Evolutionary conservation across 176 grass and related monocot species (phyloP), one percentile per base, ranked within the genome.

Genomic region (Alopecurus myosuroides): DNA sequence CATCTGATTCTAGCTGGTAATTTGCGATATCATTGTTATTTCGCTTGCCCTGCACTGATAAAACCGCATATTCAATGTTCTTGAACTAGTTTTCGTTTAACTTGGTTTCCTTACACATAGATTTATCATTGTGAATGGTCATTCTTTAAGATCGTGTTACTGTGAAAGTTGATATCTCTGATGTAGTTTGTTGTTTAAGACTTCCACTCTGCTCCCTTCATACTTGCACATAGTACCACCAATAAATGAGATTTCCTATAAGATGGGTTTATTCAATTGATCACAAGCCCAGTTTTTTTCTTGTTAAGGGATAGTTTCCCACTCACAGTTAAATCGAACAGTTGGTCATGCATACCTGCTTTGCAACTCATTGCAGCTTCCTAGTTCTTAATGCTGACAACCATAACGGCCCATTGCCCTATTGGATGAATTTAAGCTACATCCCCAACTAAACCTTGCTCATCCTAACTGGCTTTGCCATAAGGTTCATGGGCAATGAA

Each of bases 1-100:
- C 78, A 36, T 86, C 60, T 80, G 95, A 94, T 86, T 87, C 81
- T 84, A 92, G 79, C 82, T 88, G 85, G 93, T 95, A 92, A 44
- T 56, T 11, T 7, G 11, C 20, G 26, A 30, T 51, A 83, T 70
- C 25, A 58, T 30, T 70, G 34, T 45, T 69, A 12, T 22, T 77
- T 77, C 30, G 39, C n/a, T 58, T 58, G n/a, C 62, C 17, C 17
- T 81, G 29, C 17, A 76, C 46, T 76, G 64, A 36, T 67, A 67
- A 67, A 50, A 49, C 26, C 17, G 11, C 14, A 74, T 74, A 31
- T 74, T 74, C 26, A 45, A 74, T 49, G 26, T 23, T 49, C 49
- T 50, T 49, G 44, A 74, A 50, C 44, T 50, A 49, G 71, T 50
- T 29, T 50, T 74, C 50, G 28, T 74, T 74, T 19, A 74, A 20